These are phyloP conservation scores for Phanerochaete carnosa DNA, from an alignment of 768 basidiomycete species.

Conservation along the genomic window DNA sequence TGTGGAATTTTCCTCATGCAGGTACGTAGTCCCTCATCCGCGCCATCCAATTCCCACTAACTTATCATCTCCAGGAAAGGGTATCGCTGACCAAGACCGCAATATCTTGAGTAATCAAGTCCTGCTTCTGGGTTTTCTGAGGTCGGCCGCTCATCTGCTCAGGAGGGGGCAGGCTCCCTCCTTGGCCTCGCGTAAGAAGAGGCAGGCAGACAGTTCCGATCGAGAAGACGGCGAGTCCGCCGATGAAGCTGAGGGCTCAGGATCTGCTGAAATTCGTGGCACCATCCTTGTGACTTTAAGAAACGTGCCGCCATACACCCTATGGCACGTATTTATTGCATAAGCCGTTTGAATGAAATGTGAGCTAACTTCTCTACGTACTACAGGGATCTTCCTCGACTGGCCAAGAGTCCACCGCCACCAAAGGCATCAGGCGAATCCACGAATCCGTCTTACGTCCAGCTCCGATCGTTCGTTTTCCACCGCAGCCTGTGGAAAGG, in stretches of 20 bases:
- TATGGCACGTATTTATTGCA: conserved; percentile 53
- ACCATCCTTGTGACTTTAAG: conserved; percentile 84
- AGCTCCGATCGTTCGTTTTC: conserved; percentile 81
- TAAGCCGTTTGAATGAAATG: background rate
- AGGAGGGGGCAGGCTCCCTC: conserved; percentile 52
- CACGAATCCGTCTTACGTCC: conserved; percentile 64
- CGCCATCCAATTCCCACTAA: conserved; percentile 4
- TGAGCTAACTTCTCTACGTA: background rate
- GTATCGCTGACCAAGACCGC: conserved; percentile 90
- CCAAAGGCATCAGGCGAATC: conserved; percentile 41
- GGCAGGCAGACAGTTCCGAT: conserved; percentile 16
- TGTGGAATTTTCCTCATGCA: conserved; percentile 97
- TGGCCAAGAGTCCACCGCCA: conserved; percentile 73
- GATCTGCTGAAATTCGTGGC: conserved; percentile 44
- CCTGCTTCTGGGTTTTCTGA: conserved; percentile 78
- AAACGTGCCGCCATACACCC: conserved; percentile 82
- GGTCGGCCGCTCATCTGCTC: conserved; percentile 64
- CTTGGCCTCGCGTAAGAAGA: conserved; percentile 40
- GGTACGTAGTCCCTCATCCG: conserved; percentile 45
- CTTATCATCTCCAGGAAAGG: conserved; percentile 53
- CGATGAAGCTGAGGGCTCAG: conserved; percentile 23
- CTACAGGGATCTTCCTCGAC: conserved; percentile 67
- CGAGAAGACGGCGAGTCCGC: conserved; percentile 45
- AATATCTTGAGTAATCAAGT: conserved; percentile 90
- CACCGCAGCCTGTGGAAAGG: conserved; percentile 68